phyloP scores from a whole-genome alignment of 805 yeast genomes.

The Ogataea siamensis region DNA sequence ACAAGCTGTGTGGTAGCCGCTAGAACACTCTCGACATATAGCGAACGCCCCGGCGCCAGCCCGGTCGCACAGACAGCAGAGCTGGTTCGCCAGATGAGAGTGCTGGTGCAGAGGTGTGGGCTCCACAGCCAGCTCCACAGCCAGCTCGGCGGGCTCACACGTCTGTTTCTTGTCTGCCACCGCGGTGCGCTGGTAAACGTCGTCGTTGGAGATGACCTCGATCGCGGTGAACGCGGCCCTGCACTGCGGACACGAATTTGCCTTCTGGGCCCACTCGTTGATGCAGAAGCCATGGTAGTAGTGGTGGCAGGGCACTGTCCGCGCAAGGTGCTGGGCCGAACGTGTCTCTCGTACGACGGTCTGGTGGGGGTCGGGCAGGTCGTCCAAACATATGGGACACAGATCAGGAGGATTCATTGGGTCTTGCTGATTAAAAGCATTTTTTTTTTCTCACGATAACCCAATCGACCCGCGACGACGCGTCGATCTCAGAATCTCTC shows the following conservation, averaged over 20 bases:
- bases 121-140: neutral
- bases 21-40: slow-evolving; percentile 33
- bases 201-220: slow-evolving; percentile 19
- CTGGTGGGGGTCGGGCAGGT: slow-evolving; percentile 20
- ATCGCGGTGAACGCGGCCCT: slow-evolving; percentile 26
- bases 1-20: slow-evolving; percentile 34
- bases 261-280: slow-evolving; percentile 35
- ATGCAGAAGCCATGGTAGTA: slow-evolving; percentile 37
- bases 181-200: slow-evolving; percentile 18
- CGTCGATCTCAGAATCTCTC: neutral
- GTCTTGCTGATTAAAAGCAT: neutral
- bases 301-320: slow-evolving; percentile 35
- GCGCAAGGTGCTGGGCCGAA: slow-evolving; percentile 26
- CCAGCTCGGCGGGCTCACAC: slow-evolving; percentile 10
- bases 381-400: slow-evolving; percentile 36
- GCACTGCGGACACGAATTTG: slow-evolving; percentile 38
- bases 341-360: slow-evolving; percentile 22
- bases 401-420: slow-evolving; percentile 7
- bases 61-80: slow-evolving; percentile 35
- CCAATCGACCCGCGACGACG: slow-evolving; percentile 6
- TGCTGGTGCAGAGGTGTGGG: slow-evolving; percentile 16
- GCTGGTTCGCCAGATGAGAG: slow-evolving; percentile 25
- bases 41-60: slow-evolving; percentile 25
- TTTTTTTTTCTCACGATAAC: neutral
- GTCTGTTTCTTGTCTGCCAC: slow-evolving; percentile 27